Base-by-base conservation (phyloP, 2,329 filamentous ascomycete genomes). In the Lasiodiplodia hormozganensis region DNA sequence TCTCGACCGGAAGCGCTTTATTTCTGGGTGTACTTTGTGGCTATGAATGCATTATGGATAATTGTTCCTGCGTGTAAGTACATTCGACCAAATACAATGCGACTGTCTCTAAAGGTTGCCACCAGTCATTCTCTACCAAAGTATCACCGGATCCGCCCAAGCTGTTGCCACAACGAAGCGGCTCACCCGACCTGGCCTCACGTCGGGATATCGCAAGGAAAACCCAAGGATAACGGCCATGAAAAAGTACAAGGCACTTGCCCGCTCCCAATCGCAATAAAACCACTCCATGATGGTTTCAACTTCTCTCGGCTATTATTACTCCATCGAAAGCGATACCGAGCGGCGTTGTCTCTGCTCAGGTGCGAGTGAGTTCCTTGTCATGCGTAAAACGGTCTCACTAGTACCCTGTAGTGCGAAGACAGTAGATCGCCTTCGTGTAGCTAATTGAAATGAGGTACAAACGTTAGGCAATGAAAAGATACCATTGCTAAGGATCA, bases 21-120 rank as follows among this genome's bases (percentile, higher is more conserved):
- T 72, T 89, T 86, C 72, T 90, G 88, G 88, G 79, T 87, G 21
- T 90, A 90, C 72, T 90, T 88, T 70, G 80, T 87, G 5, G 85
- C 85, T 2, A 85, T 89, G 75, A 90, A 90, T 73, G 74, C 83
- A 18, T 86, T 88, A 0, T 90, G 88, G 88, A 84, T 82, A 0
- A 72, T 88, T 1, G 82, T 89, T 28, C 88, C 88, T 18, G 67
- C 56, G 1, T 53, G 67, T 68, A 56, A 65, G 67, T 69, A 7
- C 34, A 16, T 18, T 16, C 38, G 6, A 31, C 0, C 2, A 28
- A 6, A 21, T 31, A 21, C 38, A 11, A 0, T 11, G 12, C 7
- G 21, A 16, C 18, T n/a, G 8, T 16, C 4, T 10, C 38, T 49
- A 51, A 62, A 2, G n/a, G 21, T 10, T n/a, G 7, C 38, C 8